A percentile compares a stretch with the other conserved stretches of the same genome.
phyloP scores from a whole-genome alignment of 768 basidiomycete species.

The Russula dissimulans region DNA sequence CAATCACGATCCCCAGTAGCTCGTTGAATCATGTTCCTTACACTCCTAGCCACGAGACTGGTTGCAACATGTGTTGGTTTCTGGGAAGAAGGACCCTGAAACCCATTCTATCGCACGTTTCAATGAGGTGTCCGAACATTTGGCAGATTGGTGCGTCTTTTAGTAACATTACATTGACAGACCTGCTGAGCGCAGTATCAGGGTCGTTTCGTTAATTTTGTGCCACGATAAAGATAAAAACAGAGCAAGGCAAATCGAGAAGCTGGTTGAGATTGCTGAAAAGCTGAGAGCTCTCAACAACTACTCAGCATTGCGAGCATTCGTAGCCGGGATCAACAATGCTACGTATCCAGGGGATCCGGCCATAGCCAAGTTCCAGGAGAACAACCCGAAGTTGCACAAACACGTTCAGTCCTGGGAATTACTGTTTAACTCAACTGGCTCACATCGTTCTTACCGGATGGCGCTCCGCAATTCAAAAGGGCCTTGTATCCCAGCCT shows the following conservation, averaged over 20 bases:
- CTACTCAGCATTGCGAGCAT: slow-evolving; percentile 85
- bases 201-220: slow-evolving; percentile 87
- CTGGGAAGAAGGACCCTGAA: slow-evolving; percentile 54
- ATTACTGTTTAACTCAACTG: slow-evolving; percentile 68
- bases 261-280: slow-evolving; percentile 77
- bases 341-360: slow-evolving; percentile 70
- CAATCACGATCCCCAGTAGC: slow-evolving; percentile 17
- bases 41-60: slow-evolving; percentile 70
- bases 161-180: slow-evolving; percentile 10
- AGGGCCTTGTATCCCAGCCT: slow-evolving; percentile 78
- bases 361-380: slow-evolving; percentile 65
- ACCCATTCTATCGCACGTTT: slow-evolving; percentile 65
- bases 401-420: slow-evolving; percentile 80
- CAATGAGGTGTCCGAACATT: slow-evolving; percentile 69
- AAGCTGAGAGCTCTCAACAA: slow-evolving; percentile 79
- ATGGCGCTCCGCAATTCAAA: slow-evolving; percentile 79
- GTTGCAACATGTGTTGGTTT: slow-evolving; percentile 68
- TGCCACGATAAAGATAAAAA: slow-evolving; percentile 71
- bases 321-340: slow-evolving; percentile 88
- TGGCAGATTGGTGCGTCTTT: slow-evolving; percentile 61
- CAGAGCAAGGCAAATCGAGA: slow-evolving; percentile 78
- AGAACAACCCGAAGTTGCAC: slow-evolving; percentile 54
- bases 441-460: slow-evolving; percentile 86
- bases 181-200: slow-evolving; percentile 26
- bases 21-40: slow-evolving; percentile 10